Evolutionary conservation across 331 rosid species (phyloP), one percentile per base, ranked within the genome.

Genomic region (Erythrophleum ivorense): DNA sequence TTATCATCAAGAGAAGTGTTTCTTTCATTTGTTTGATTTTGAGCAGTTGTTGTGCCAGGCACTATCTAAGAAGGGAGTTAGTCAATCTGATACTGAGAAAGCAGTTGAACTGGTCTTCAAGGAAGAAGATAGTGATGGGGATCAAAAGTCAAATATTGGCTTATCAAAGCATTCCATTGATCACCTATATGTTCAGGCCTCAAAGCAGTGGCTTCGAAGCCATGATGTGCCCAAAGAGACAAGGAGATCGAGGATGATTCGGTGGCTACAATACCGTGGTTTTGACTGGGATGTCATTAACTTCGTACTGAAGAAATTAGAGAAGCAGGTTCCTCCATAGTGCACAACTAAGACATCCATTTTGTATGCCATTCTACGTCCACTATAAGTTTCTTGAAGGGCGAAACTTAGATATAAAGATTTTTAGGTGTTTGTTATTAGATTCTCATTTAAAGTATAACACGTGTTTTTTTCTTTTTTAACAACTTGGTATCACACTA

Each of bases 131-230:
- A 66, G 82, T 31, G 86, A 70, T 52, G 91, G 7, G 69, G 90
- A 86, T 50, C 41, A 74, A 19, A 82, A 82, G 73, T 62, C 86
- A 60, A 85, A 70, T 76, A 76, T 78, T 49, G 91, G 90, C 62
- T 49, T 95, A 89, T 93, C 98, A 74, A 91, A 93, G 91, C 84
- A 72, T 33, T 85, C 97, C 43, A 76, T 91, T 83, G 94, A 95
- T 83, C 93, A 86, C 49, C 84, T 93, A 78, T 84, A 79, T 84
- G 85, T 87, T 78, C 93, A 87, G 83, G 94, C 93, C 90, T 90
- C 97, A 48, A 93, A 91, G 86, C 98, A 89, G 79, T 93, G 99
- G 98, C 78, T 75, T 48, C 90, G 92, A 71, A 86, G 93, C 43
- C 85, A 24, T 7, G 88, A 93, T 55, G 90, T 78, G 13, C 86